A percentile compares a stretch with the other conserved stretches of the same genome.
These are phyloP conservation scores for Aquilaria sinensis DNA, from an alignment of 345 rosid genomes.

Conservation along the genomic window DNA sequence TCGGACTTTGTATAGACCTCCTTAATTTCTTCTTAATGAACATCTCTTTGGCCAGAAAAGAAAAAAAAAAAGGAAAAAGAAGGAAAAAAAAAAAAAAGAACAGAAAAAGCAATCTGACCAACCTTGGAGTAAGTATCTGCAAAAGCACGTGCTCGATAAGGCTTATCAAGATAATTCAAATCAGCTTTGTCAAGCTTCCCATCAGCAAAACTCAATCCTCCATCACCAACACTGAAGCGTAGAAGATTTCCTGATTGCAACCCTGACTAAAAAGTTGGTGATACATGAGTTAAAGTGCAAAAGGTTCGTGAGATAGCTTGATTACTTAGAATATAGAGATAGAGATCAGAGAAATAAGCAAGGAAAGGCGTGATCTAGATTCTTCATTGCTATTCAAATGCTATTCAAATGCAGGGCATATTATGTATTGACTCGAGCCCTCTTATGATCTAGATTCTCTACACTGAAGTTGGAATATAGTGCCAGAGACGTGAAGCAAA, in stretches of 20 bases:
- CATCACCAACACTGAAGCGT: constrained; percentile 67
- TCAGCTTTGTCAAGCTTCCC: constrained; percentile 84
- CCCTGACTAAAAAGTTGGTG: constrained; percentile 42
- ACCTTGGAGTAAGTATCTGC: constrained; percentile 99
- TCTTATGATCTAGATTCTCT: no score
- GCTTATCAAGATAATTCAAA: constrained; percentile 56
- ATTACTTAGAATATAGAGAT: not conserved
- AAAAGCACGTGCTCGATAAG: constrained; percentile 72
- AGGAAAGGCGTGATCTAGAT: not conserved
- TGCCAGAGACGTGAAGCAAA: no score
- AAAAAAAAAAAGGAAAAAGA: no score
- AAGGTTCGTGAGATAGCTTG: not conserved
- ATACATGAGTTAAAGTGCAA: constrained; percentile 6
- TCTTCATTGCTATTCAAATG: not conserved
- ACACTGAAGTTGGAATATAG: no score
- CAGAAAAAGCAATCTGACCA: constrained; percentile 6
- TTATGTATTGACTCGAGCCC: not conserved
- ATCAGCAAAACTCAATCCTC: constrained; percentile 68
- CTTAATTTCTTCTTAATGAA: no score
- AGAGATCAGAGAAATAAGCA: not conserved
- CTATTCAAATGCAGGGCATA: not conserved
- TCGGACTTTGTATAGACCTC: no score
- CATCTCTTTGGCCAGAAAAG: no score
- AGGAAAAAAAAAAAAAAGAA: no score
- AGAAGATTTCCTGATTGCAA: constrained; percentile 54